These are phyloP conservation scores for Apiospora phragmitis DNA, from an alignment of 2,329 filamentous ascomycete species.

Conservation along the genomic window DNA sequence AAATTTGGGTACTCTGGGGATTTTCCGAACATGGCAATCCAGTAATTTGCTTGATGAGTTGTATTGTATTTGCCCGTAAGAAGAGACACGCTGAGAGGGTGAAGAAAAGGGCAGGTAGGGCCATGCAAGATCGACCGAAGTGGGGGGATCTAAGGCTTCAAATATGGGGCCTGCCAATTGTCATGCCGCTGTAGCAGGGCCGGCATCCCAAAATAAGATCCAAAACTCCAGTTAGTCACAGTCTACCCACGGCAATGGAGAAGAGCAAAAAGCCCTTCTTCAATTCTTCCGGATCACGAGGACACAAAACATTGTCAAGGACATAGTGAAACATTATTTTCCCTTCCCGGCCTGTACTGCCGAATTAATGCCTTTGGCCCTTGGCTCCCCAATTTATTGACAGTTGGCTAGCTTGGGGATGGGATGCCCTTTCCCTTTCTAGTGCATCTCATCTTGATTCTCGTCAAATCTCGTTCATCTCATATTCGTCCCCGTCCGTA, in stretches of 20 bases:
- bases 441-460: conserved; percentile 7
- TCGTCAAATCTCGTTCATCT: conserved; percentile 2
- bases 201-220: neutral
- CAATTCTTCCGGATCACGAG: conserved; percentile 6
- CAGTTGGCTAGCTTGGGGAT: neutral
- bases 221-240: neutral
- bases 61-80: neutral
- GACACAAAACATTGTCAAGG: neutral
- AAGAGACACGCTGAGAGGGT: neutral
- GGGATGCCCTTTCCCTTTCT: neutral
- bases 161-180: neutral
- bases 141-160: conserved; percentile 9
- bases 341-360: neutral
- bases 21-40: neutral
- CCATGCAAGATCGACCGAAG: conserved; percentile 4
- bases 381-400: neutral
- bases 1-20: neutral
- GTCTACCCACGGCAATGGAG: neutral
- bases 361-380: conserved; percentile 1
- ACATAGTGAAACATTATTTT: neutral
- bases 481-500: neutral
- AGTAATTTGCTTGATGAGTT: neutral
- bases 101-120: neutral
- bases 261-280: neutral
- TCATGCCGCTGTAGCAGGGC: neutral